Evolutionary conservation across 75 land plant species (phyloP).

Genomic region (Adiantum capillusveneris): DNA sequence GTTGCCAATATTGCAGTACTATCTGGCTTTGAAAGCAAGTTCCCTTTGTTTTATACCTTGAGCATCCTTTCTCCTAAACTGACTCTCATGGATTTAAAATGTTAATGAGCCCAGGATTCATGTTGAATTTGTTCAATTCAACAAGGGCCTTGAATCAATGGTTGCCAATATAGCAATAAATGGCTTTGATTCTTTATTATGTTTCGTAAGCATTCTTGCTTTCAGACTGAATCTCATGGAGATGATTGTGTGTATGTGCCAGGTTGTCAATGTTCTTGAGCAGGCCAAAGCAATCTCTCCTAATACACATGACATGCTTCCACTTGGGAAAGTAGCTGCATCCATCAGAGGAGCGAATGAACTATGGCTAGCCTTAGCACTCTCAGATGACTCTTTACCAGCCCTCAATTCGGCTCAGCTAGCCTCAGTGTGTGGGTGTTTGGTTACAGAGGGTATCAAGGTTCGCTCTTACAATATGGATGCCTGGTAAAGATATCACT

Average conservation of each 20-base stretch:
- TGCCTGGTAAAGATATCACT: constrained; percentile 25
- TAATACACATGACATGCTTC: constrained; percentile 56
- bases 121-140: too few relatives aligned
- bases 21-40: too few relatives aligned
- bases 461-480: constrained; percentile 47
- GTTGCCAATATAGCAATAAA: too few relatives aligned
- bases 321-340: constrained; percentile 86
- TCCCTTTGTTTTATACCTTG: too few relatives aligned
- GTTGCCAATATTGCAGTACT: too few relatives aligned
- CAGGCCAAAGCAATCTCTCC: constrained; percentile 66
- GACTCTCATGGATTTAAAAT: too few relatives aligned
- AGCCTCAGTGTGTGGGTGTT: constrained; percentile 85
- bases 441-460: constrained; percentile 91
- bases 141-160: too few relatives aligned
- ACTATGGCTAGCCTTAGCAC: constrained; percentile 87
- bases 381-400: constrained; percentile 47
- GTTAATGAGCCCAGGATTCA: too few relatives aligned
- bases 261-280: constrained; percentile 86
- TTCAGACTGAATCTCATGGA: too few relatives aligned
- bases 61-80: too few relatives aligned
- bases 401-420: constrained; percentile 72
- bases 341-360: constrained; percentile 90
- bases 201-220: too few relatives aligned
- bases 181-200: too few relatives aligned
- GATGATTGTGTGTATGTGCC: constrained; percentile 2